Base-by-base conservation (phyloP, 2,329 filamentous ascomycete species). In the Pseudocercospora fijiensis region DNA sequence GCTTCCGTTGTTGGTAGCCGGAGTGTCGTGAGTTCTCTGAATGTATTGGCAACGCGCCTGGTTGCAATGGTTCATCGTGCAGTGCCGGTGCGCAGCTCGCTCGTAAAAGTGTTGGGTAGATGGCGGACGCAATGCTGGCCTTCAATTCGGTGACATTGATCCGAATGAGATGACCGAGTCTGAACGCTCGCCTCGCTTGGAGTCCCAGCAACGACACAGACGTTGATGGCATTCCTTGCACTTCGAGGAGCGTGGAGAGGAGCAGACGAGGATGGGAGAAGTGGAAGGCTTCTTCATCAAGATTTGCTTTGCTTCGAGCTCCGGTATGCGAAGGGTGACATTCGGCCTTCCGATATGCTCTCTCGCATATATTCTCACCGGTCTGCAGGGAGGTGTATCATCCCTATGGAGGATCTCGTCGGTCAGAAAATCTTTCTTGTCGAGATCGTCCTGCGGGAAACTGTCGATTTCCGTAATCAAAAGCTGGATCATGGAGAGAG, bases 281-380 rank as follows among this genome's bases (percentile, higher is more conserved):
- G 24, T 52, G 7, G 57, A 26, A 22, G 62, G 62, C 43, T 60
- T 64, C 57, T 64, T 64, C 62, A 64, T 60, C 24, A 64, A 9
- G 22, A 64, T 60, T 18, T 64, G 62, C 45, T 60, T 64, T 8
- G 62, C 62, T 26, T 57, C 57, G n/a, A 60, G 52, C 24, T 64
- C 62, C 18, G 62, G 62, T n/a, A 64, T 43, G 20, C 52, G 57
- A 7, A 60, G 52, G 2, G 57, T 60, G 6, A 64, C 62, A 33
- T 30, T 52, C 10, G 57, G 57, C 28, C 62, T 47, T 7, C 57
- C 57, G 18, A 57, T 60, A 9, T 64, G 41, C 33, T 60, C 57
- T 26, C 55, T 33, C 5, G 51, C 7, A 9, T 52, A 52, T 16
- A 11, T 52, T n/a, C 49, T 24, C 3, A 52, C 24, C 16, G 49